Percentiles rank a stretch among this genome's conserved stretches.
Evolutionary conservation across 176 grass and related monocot genomes (phyloP).

Genomic region (Panicum miliaceum): DNA sequence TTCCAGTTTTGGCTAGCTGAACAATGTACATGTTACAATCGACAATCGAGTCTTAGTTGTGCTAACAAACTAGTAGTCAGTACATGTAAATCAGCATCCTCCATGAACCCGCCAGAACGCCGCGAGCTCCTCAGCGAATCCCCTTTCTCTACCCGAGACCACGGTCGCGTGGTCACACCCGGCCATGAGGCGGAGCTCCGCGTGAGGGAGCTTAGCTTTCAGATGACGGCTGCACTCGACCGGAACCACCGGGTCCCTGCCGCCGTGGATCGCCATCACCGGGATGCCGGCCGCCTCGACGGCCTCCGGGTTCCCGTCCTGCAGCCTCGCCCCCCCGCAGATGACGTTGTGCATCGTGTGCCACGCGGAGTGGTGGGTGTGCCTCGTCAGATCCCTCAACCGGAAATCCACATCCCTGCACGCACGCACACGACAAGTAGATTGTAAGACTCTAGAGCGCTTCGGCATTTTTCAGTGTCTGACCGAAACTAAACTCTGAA

Average conservation of each 20-base stretch:
- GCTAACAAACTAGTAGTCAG: too few relatives aligned
- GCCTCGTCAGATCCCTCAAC: constrained; percentile 63
- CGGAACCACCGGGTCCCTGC: constrained; percentile 64
- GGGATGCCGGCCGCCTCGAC: constrained; percentile 56
- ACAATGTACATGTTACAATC: too few relatives aligned
- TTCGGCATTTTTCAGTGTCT: too few relatives aligned
- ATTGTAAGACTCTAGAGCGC: too few relatives aligned
- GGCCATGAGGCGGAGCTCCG: constrained; percentile 47
- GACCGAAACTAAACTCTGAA: too few relatives aligned
- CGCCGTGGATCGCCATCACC: constrained; percentile 69
- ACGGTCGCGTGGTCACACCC: constrained; percentile 61
- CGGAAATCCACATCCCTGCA: constrained; percentile 49
- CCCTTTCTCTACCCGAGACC: constrained; percentile 54
- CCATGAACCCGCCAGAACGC: constrained; percentile 49
- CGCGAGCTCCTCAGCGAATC: constrained; percentile 51
- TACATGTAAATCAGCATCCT: too few relatives aligned
- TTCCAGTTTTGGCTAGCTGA: too few relatives aligned
- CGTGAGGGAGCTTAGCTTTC: constrained; percentile 53
- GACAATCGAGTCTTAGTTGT: too few relatives aligned
- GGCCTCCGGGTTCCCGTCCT: constrained; percentile 64
- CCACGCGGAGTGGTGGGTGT: constrained; percentile 96
- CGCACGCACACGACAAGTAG: too few relatives aligned
- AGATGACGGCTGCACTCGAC: constrained; percentile 64
- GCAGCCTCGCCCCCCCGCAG: constrained; percentile 58
- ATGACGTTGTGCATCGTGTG: constrained; percentile 98